Percentiles rank a stretch among this genome's conserved stretches.
These are phyloP conservation scores for Moniliophthora roreri DNA, from an alignment of 1,284 basidiomycete genomes.

Conservation along the genomic window DNA sequence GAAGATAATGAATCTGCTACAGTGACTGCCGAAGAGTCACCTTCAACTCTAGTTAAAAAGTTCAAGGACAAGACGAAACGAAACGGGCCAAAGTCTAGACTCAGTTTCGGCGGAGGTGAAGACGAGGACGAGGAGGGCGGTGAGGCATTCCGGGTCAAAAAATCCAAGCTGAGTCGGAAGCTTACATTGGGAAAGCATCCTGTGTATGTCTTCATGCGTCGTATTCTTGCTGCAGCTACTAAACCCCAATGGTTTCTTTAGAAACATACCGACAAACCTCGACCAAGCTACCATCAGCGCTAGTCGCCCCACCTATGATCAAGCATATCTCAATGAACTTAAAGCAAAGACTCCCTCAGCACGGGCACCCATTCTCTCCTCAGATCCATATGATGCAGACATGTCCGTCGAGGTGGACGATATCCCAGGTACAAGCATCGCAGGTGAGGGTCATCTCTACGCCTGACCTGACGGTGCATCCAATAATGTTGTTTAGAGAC, in stretches of 20 bases:
- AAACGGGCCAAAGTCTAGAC: slow-evolving; percentile 57
- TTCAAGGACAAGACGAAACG: slow-evolving; percentile 69
- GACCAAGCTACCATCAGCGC: slow-evolving; percentile 55
- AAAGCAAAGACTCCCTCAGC: slow-evolving; percentile 77
- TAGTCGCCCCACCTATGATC: slow-evolving; percentile 66
- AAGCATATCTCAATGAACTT: slow-evolving; percentile 78
- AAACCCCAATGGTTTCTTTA: too few relatives aligned
- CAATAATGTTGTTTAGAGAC: slow-evolving; percentile 16
- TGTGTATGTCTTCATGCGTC: slow-evolving; percentile 32
- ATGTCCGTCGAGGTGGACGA: slow-evolving; percentile 38
- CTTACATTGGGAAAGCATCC: slow-evolving; percentile 55
- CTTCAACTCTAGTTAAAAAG: slow-evolving; percentile 59
- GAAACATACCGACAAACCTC: slow-evolving; percentile 37
- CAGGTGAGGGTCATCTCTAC: slow-evolving; percentile 32
- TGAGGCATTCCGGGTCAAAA: slow-evolving; percentile 74
- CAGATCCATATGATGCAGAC: slow-evolving; percentile 49
- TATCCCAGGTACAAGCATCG: slow-evolving; percentile 33
- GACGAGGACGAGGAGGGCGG: slow-evolving; percentile 72
- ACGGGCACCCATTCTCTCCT: slow-evolving; percentile 42
- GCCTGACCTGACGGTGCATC: background rate
- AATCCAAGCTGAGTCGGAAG: slow-evolving; percentile 70
- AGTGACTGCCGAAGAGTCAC: slow-evolving; percentile 39
- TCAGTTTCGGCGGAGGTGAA: slow-evolving; percentile 84
- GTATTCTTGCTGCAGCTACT: too few relatives aligned
- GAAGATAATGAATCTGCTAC: slow-evolving; percentile 7